Evolutionary conservation across 1,284 basidiomycete species (phyloP), one percentile per base, ranked within the genome.

Genomic region (Ustilago trichophora): DNA sequence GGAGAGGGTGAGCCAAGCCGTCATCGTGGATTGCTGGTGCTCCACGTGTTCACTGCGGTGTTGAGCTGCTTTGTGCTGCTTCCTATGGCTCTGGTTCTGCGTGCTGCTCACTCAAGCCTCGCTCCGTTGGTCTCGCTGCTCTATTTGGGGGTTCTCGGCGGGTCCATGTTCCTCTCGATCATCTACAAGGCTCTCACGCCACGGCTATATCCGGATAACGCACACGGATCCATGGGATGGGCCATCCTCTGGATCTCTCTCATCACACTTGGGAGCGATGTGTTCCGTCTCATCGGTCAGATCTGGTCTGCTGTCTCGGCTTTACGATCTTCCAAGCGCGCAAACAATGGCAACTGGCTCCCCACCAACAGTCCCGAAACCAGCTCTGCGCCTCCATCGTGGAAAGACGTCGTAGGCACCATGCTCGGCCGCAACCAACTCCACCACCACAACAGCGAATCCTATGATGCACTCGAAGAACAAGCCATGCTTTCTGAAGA

Each of bases 151-250:
- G 22, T 65, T 7, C 50, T 78, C 9, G 65, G 56, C 16, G 40
- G 31, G 3, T 72, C 73, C 40, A 49, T 78, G 32, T 34, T 78
- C 25, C 24, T 77, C 8, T 72, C 71, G 13, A 47, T 63, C 18
- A 44, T 77, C 22, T 80, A 80, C 72, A 77, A 76, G 57, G 72
- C 75, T 1, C 51, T 77, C 9, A 60, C 71, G 3, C 77, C 77
- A 7, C 43, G 53, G 15, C 68, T 80, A 18, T 80, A 79, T 44
- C 71, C 77, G 8, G 55, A 65, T 8, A 80, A 76, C 34, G 49
- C 65, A 16, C 68, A 77, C 48, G 71, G 68, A 7, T 58, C 55
- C 12, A 59, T 80, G 49, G 75, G 67, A 4, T 71, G 71, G 47
- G 52, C 63, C 21, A 54, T 77, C 18, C 47, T 72, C 10, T 64